A percentile compares a stretch with the other conserved stretches of the same genome.
Evolutionary conservation across 495 filamentous ascomycete species (phyloP).

Genomic region (Saxophila tyrrhenica): DNA sequence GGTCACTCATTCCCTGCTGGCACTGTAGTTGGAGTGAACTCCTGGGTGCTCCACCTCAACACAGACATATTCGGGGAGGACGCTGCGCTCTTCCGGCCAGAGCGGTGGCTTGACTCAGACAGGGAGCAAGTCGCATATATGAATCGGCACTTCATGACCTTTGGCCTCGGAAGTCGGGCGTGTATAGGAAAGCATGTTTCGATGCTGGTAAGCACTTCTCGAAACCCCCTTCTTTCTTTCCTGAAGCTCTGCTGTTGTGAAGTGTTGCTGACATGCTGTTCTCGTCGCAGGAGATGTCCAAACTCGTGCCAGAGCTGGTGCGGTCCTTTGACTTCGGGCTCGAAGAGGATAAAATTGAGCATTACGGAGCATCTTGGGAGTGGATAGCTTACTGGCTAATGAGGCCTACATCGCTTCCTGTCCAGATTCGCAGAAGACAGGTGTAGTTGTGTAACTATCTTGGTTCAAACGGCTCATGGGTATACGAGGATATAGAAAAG

Average conservation of each 20-base stretch:
- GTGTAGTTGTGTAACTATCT: too few species aligned
- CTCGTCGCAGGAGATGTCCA: slow-evolving; percentile 27
- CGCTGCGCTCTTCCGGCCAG: slow-evolving; percentile 14
- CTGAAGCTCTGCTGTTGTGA: too few species aligned
- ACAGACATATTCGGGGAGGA: slow-evolving; percentile 3
- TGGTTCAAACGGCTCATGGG: too few species aligned
- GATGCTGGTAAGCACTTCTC: too few species aligned
- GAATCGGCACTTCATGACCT: not conserved
- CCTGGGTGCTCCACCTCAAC: not conserved
- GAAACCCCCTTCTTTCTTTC: too few species aligned
- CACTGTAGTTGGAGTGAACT: slow-evolving; percentile 14
- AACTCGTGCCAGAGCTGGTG: slow-evolving; percentile 25
- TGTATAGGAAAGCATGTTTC: slow-evolving; percentile 7
- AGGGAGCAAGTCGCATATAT: not conserved
- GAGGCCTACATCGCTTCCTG: not conserved
- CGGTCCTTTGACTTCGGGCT: slow-evolving; percentile 24
- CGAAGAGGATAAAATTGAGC: slow-evolving; percentile 21
- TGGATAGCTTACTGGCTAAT: slow-evolving; percentile 1
- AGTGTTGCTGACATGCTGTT: too few species aligned
- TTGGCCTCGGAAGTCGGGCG: slow-evolving; percentile 6
- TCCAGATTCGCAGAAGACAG: not conserved
- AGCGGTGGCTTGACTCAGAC: slow-evolving; percentile 17
- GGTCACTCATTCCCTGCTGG: slow-evolving; percentile 14
- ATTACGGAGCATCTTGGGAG: slow-evolving; percentile 5
- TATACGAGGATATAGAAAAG: too few species aligned